These are phyloP conservation scores for Fusarium poae DNA, from an alignment of 2,329 filamentous ascomycete species.

Conservation along the genomic window DNA sequence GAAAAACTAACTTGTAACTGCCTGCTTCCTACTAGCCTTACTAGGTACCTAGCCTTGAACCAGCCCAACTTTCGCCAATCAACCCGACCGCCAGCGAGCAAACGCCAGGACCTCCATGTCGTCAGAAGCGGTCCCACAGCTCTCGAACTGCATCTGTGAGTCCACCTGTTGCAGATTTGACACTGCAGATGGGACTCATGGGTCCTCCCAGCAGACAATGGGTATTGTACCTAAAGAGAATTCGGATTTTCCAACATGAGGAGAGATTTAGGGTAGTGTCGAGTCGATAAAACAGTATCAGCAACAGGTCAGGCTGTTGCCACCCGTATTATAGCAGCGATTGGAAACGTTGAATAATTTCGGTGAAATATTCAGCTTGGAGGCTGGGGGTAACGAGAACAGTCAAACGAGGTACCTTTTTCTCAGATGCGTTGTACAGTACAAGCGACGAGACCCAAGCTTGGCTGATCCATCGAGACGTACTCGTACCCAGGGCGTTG, in stretches of 20 bases:
- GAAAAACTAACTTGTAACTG: slow-evolving; percentile 3
- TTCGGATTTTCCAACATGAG: background rate
- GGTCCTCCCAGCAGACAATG: slow-evolving; percentile 12
- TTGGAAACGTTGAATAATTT: slow-evolving; percentile 5
- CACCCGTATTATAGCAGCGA: background rate
- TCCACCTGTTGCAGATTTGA: slow-evolving; percentile 25
- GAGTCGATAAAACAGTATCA: background rate
- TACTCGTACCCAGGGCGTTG: slow-evolving; percentile 20
- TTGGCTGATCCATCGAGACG: slow-evolving; percentile 37
- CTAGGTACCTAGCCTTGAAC: background rate
- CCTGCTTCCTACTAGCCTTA: too few relatives aligned
- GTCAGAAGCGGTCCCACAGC: slow-evolving; percentile 37
- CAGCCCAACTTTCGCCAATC: background rate
- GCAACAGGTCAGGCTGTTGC: background rate
- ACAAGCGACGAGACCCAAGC: slow-evolving; percentile 1
- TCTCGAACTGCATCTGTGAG: slow-evolving; percentile 41
- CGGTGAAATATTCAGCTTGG: slow-evolving; percentile 1
- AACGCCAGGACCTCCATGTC: slow-evolving; percentile 38
- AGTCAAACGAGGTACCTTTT: slow-evolving; percentile 14
- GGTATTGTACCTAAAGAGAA: slow-evolving; percentile 4
- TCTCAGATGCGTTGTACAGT: slow-evolving; percentile 35
- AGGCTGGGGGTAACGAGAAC: slow-evolving; percentile 26
- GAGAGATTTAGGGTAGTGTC: background rate
- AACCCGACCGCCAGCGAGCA: slow-evolving; percentile 24
- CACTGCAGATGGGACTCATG: slow-evolving; percentile 16